Evolutionary conservation across 2,329 filamentous ascomycete species (phyloP).

Genomic region (Fusarium aywerte): DNA sequence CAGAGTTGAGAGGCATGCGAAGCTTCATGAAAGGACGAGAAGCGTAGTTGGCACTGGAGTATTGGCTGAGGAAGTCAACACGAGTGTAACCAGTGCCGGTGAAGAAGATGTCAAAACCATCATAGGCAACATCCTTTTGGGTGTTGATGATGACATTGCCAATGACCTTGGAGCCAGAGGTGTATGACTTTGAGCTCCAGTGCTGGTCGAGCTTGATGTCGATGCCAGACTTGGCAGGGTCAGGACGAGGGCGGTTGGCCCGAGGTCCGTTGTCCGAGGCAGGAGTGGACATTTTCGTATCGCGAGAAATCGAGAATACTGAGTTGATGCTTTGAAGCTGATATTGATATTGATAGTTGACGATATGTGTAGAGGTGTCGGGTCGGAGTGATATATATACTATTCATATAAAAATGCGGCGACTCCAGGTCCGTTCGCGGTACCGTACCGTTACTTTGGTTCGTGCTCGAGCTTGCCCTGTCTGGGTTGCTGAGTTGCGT

Average conservation of each 20-base stretch:
- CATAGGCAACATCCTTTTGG: slow-evolving; percentile 60
- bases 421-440: slow-evolving; percentile 20
- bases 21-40: slow-evolving; percentile 67
- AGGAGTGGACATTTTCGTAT: slow-evolving; percentile 42
- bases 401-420: slow-evolving; percentile 35
- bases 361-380: slow-evolving; percentile 23
- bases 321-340: slow-evolving; percentile 22
- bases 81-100: slow-evolving; percentile 62
- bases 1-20: slow-evolving; percentile 62
- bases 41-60: slow-evolving; percentile 59
- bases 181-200: slow-evolving; percentile 66
- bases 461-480: slow-evolving; percentile 35
- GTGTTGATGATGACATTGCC: slow-evolving; percentile 61
- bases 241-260: slow-evolving; percentile 28
- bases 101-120: slow-evolving; percentile 64
- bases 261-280: slow-evolving; percentile 43
- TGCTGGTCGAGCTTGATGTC: slow-evolving; percentile 63
- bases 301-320: slow-evolving; percentile 18
- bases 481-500: slow-evolving; percentile 34
- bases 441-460: slow-evolving; percentile 41
- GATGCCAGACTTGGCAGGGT: slow-evolving; percentile 52
- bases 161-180: slow-evolving; percentile 62
- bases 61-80: slow-evolving; percentile 62
- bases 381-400: slow-evolving; percentile 42
- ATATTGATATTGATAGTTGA: slow-evolving; percentile 34